Conservation (phyloP, 345 rosid species). For the Eucalyptus fibrosa region DNA sequence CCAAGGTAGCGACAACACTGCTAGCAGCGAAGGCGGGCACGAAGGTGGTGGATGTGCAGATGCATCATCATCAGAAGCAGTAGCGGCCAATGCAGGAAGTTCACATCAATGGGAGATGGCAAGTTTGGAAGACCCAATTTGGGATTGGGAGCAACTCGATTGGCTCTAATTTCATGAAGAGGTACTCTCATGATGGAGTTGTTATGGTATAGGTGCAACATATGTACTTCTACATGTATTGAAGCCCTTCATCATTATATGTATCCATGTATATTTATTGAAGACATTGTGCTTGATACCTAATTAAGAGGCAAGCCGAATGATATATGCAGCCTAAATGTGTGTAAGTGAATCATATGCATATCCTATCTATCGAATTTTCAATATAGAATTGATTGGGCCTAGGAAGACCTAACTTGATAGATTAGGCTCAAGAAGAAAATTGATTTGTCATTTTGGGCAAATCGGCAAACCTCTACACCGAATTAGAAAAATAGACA, state of each 20-base stretch:
- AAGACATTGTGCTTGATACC: background rate
- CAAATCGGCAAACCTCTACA: background rate
- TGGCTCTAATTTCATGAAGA: background rate
- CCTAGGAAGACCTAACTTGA: background rate
- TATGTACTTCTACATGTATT: background rate
- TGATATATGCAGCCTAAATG: background rate
- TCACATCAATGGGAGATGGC: constrained; percentile 3
- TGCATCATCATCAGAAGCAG: background rate
- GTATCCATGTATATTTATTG: background rate
- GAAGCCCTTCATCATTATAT: background rate
- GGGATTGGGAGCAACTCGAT: constrained; percentile 45
- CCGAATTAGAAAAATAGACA: background rate
- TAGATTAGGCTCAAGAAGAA: background rate
- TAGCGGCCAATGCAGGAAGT: background rate
- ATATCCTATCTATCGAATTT: background rate
- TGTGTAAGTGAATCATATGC: background rate
- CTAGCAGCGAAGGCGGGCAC: constrained; percentile 19
- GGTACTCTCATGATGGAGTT: background rate
- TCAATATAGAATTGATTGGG: background rate
- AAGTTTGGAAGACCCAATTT: constrained; percentile 9
- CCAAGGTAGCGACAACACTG: background rate
- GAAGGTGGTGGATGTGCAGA: background rate
- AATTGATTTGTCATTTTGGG: no score
- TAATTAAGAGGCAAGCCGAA: background rate
- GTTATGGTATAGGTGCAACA: background rate